Conservation (phyloP, 2,329 filamentous ascomycete genomes). For the Colletotrichum camelliae region DNA sequence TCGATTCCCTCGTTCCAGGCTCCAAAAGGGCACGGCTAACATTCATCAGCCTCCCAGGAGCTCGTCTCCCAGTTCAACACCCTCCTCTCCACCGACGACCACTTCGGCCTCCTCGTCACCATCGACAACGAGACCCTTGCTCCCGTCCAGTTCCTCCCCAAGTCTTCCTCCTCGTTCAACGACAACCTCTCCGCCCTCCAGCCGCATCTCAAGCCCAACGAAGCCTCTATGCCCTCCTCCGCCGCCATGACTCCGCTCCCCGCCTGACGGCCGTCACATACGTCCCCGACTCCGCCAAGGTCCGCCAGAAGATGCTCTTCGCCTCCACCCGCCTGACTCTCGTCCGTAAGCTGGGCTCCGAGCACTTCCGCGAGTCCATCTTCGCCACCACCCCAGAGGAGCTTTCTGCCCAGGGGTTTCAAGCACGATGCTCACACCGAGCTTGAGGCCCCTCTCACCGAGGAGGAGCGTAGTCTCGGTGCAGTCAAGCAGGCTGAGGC, state of each 20-base stretch:
- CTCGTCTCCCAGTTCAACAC: constrained; percentile 75
- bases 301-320: constrained; percentile 88
- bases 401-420: constrained; percentile 72
- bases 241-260: constrained; percentile 64
- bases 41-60: constrained; percentile 71
- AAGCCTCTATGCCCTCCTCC: constrained; percentile 79
- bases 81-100: constrained; percentile 64
- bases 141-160: constrained; percentile 59
- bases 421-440: constrained; percentile 73
- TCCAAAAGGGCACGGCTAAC: neutral
- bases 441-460: constrained; percentile 74
- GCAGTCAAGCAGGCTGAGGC: constrained; percentile 79
- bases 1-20: neutral
- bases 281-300: constrained; percentile 78
- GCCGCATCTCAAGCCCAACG: constrained; percentile 68
- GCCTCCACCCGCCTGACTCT: constrained; percentile 78
- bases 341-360: constrained; percentile 76
- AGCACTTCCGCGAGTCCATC: constrained; percentile 79
- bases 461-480: constrained; percentile 75
- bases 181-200: constrained; percentile 68
- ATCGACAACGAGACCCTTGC: constrained; percentile 73
- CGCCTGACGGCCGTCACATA: constrained; percentile 76
- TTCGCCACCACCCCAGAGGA: constrained; percentile 75
- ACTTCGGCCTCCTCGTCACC: constrained; percentile 74
- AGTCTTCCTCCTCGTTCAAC: constrained; percentile 64